Percentiles rank a stretch among this genome's conserved stretches.
Conservation (phyloP, 768 basidiomycete species). For the Calocera cornea region DNA sequence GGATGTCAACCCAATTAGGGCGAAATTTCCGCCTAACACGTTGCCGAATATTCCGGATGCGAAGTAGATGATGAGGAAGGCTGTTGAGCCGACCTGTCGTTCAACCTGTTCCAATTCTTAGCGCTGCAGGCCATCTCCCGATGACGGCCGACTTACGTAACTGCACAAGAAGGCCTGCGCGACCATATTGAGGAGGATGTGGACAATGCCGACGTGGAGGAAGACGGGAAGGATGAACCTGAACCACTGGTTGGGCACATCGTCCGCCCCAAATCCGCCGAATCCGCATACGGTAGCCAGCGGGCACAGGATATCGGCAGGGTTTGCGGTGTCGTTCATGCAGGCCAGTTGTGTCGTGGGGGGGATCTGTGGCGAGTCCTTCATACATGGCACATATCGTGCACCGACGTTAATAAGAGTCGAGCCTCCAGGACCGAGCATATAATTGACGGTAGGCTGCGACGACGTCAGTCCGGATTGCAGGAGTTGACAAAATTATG, state of each 20-base stretch:
- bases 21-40: constrained; percentile 84
- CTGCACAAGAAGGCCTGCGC: constrained; percentile 71
- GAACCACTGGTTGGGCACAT: constrained; percentile 43
- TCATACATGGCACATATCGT: constrained; percentile 90
- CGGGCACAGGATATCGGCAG: constrained; percentile 52
- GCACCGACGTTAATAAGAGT: constrained; percentile 76
- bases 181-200: constrained; percentile 78
- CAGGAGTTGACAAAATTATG: background rate
- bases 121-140: background rate
- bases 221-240: constrained; percentile 81
- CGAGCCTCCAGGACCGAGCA: constrained; percentile 79
- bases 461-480: background rate
- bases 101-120: constrained; percentile 46
- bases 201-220: constrained; percentile 91
- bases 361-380: constrained; percentile 43
- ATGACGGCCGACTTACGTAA: constrained; percentile 34
- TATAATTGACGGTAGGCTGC: constrained; percentile 73
- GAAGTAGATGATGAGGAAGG: constrained; percentile 76
- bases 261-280: constrained; percentile 43
- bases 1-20: constrained; percentile 74
- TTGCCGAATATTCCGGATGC: constrained; percentile 88
- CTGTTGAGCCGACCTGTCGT: constrained; percentile 76
- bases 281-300: constrained; percentile 80
- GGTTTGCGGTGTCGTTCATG: constrained; percentile 76
- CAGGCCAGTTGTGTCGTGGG: constrained; percentile 45